Evolutionary conservation across 1,284 basidiomycete species (phyloP).

Genomic region (Ceraceosorus guamensis): DNA sequence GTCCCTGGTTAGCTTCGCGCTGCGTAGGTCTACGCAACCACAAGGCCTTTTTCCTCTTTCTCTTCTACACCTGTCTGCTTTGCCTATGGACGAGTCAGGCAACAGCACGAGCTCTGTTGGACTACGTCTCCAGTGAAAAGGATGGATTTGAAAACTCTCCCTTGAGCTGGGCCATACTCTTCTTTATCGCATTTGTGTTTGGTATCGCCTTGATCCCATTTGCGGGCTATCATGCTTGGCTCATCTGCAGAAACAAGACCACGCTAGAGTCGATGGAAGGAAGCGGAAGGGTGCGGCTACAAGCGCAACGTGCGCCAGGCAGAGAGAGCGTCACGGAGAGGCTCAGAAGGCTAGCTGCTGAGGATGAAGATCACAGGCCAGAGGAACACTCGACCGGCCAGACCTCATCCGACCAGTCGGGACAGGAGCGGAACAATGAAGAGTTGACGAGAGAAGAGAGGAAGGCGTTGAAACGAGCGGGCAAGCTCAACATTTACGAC

Average conservation of each 20-base stretch:
- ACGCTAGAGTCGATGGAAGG: slow-evolving; percentile 50
- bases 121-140: slow-evolving; percentile 18
- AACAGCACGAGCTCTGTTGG: slow-evolving; percentile 29
- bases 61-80: slow-evolving; percentile 38
- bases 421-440: slow-evolving; percentile 27
- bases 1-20: slow-evolving; percentile 42
- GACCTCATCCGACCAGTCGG: neutral
- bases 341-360: slow-evolving; percentile 1
- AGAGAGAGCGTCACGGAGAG: slow-evolving; percentile 5
- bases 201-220: slow-evolving; percentile 38
- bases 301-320: neutral
- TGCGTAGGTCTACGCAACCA: slow-evolving; percentile 39
- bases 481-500: slow-evolving; percentile 41
- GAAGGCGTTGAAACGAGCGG: slow-evolving; percentile 25
- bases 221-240: slow-evolving; percentile 39
- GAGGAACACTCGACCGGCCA: neutral
- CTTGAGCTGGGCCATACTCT: slow-evolving; percentile 44
- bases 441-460: slow-evolving; percentile 28
- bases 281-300: slow-evolving; percentile 22
- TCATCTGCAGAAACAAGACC: slow-evolving; percentile 46
- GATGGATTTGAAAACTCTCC: slow-evolving; percentile 44
- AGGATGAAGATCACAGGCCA: too few relatives aligned
- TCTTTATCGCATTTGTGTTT: slow-evolving; percentile 40
- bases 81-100: slow-evolving; percentile 31
- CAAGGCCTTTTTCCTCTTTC: slow-evolving; percentile 42